Percentiles rank a stretch among this genome's conserved stretches.
These are phyloP conservation scores for Hyaloscypha hepaticicola DNA, from an alignment of 495 filamentous ascomycete species.

Conservation along the genomic window DNA sequence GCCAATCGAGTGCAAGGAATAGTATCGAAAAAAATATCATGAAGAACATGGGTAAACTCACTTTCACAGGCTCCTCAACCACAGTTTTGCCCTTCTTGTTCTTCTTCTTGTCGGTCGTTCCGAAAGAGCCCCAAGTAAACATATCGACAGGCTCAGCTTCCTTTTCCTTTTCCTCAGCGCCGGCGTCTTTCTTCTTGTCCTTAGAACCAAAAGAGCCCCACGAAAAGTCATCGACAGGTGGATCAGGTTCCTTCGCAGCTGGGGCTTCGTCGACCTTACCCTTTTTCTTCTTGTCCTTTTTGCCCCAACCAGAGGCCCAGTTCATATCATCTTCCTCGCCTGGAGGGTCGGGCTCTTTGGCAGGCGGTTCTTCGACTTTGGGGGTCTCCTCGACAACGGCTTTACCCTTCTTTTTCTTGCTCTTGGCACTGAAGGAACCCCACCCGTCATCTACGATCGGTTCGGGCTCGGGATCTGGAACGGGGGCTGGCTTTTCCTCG, in stretches of 20 bases:
- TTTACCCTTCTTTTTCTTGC: conserved; percentile 36
- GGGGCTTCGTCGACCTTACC: conserved; percentile 23
- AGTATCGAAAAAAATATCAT: too few species aligned
- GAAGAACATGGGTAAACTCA: not conserved
- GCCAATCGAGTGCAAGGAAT: too few species aligned
- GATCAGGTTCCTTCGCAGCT: conserved; percentile 24
- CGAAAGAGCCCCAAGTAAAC: conserved; percentile 24
- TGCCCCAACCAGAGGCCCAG: not conserved
- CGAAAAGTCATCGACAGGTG: conserved; percentile 26
- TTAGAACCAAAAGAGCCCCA: conserved; percentile 37
- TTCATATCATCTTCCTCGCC: conserved; percentile 8
- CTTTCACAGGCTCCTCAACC: conserved; percentile 30
- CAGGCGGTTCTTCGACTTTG: conserved; percentile 12
- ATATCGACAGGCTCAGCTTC: conserved; percentile 22
- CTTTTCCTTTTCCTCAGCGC: conserved; percentile 17
- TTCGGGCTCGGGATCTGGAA: not conserved
- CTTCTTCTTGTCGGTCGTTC: conserved; percentile 27
- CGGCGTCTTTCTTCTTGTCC: conserved; percentile 38
- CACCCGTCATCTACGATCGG: not conserved
- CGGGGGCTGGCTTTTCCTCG: not conserved
- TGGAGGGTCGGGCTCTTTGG: conserved; percentile 26
- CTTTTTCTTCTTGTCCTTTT: conserved; percentile 30
- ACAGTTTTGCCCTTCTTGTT: conserved; percentile 29
- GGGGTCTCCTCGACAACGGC: conserved; percentile 14
- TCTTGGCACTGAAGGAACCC: conserved; percentile 2